Evolutionary conservation across 441 rosid genomes (phyloP).

Genomic region (Capsella rubella): DNA sequence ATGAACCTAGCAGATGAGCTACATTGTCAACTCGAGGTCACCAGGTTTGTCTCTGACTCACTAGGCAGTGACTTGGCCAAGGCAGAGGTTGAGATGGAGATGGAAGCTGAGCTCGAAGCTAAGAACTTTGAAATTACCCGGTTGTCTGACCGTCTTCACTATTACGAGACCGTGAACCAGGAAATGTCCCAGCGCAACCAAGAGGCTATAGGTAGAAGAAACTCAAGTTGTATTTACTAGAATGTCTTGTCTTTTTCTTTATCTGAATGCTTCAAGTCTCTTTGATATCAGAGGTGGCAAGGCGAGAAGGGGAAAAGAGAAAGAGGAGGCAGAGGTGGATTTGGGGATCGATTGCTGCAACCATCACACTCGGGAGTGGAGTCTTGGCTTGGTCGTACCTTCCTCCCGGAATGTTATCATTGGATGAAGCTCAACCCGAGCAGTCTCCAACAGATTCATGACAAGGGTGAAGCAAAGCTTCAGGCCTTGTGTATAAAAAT

Average conservation of each 20-base stretch:
- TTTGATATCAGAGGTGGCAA: conserved; percentile 56
- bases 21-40: conserved; percentile 57
- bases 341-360: conserved; percentile 74
- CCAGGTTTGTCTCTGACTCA: conserved; percentile 74
- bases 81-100: conserved; percentile 72
- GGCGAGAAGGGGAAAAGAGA: conserved; percentile 57
- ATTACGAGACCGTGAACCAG: conserved; percentile 74
- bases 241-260: background rate
- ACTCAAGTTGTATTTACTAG: background rate
- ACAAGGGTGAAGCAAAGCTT: conserved; percentile 10
- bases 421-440: conserved; percentile 43
- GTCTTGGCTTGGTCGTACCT: conserved; percentile 76
- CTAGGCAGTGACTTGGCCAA: conserved; percentile 70
- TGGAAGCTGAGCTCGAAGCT: conserved; percentile 66
- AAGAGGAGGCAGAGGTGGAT: conserved; percentile 73
- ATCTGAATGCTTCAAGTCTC: background rate
- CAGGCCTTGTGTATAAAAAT: conserved; percentile 51
- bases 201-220: conserved; percentile 68
- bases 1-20: conserved; percentile 41
- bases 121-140: conserved; percentile 86
- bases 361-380: conserved; percentile 64
- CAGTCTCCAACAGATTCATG: conserved; percentile 9
- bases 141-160: conserved; percentile 71
- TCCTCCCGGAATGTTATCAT: conserved; percentile 45
- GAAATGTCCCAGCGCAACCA: conserved; percentile 90